Base-by-base conservation (phyloP, 2,329 filamentous ascomycete species). In the Alternaria tenuissima region DNA sequence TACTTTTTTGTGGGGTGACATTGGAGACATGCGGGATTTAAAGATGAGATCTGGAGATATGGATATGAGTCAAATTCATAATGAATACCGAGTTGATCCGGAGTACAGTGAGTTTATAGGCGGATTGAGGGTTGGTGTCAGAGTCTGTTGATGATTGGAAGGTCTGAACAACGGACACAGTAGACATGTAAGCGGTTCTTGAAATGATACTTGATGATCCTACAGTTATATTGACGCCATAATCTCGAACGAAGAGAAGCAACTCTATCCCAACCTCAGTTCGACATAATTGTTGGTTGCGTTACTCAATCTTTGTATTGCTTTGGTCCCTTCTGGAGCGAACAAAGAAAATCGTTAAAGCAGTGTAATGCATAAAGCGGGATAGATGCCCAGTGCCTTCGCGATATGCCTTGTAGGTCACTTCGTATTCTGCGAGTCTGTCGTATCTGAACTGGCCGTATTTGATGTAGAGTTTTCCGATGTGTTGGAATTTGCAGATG, bases 391-490 rank as follows among this genome's bases (percentile, higher is more conserved):
- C 16, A 20, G 38, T 39, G 38, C n/a, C 8, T 39, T 39, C n/a
- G 38, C 38, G 7, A 39, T 39, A 20, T 12, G 7, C 11, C 9
- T 22, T 9, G 20, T 42, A 24, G 11, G 9, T 42, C 39, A 42
- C 5, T 49, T 38, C 4, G 30, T 9, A 16, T n/a, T 16, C 5
- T 14, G 20, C 16, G 30, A 14, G 20, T 22, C 11, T 20, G 30
- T 38, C 16, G 2, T 14, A 3, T 36, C n/a, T 9, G 46, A 49
- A 14, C 2, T 20, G 57, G 64, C 43, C 67, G 71, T 14, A 3
- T 30, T 30, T 36, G 32, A 36, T 12, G 32, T 36, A 36, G 32
- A 7, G 14, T 14, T 16, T 36, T 12, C 32, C 9, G 48, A 52
- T 7, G 32, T 30, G 24, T 7, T 26, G 24, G 36, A 30, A 36